Base-by-base conservation (phyloP, 106 monocot genomes). In the Allium cepa region DNA sequence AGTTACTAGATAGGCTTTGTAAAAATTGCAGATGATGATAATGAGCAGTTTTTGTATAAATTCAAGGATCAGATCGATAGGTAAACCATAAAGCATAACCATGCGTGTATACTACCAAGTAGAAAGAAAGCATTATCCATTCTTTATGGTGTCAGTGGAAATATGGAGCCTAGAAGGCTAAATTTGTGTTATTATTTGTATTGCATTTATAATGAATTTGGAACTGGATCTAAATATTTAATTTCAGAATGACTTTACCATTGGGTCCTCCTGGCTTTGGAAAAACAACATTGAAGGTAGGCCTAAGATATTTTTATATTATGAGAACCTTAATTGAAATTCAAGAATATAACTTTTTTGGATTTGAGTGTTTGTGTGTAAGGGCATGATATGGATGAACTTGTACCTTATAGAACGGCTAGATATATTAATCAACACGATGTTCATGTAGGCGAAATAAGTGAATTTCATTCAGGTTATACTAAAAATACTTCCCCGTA, bases 371-470 rank as follows among this genome's bases (percentile, higher is more conserved):
- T 1, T 0, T 8, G 26, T 28, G 10, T 9, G 10, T 16, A 62
- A 56, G 87, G 87, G 1, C 87, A 78, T 59, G 78, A 60, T 17
- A 83, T 83, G 83, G 61, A 83, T 66, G 87, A 87, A 55, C 83
- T 87, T 67, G 83, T 80, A 13, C 80, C 87, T 18, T 74, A 83
- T 46, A 83, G 87, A 72, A 83, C 80, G 14, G 71, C 87, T 11
- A 83, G 83, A 11, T 87, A 87, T 69, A 80, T 87, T 62, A 78
- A 83, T 60, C 87, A 87, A 46, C 69, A 80, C 64, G 87, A 87
- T 53, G 64, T 83, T 27, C 87, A 87, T 69, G 75, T 87, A n/a
- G 83, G 83, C 8, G 83, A 87, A 57, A 58, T 87, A n/a, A n/a
- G n/a, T n/a, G n/a, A n/a, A n/a, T n/a, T n/a, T n/a, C n/a, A n/a